Conservation (phyloP, 2,329 filamentous ascomycete genomes). For the Tolypocladium album region DNA sequence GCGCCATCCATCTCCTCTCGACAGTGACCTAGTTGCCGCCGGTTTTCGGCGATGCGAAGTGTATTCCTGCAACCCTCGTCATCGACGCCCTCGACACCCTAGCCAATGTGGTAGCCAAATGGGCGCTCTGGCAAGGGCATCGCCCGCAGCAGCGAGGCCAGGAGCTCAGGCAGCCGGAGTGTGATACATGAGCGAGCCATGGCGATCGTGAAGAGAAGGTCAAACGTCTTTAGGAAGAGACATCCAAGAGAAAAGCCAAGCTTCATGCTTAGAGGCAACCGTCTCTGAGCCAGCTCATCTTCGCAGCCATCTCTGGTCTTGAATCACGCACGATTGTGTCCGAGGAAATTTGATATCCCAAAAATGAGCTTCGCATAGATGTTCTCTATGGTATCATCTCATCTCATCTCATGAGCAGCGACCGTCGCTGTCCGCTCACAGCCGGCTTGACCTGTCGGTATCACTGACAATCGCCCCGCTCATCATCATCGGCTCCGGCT, state of each 20-base stretch:
- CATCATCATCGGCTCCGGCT: constrained; percentile 31
- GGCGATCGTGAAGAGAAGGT: neutral
- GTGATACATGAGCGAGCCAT: neutral
- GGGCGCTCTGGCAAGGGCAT: neutral
- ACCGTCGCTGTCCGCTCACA: constrained; percentile 15
- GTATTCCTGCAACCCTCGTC: constrained; percentile 1
- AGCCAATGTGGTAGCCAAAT: too few species aligned
- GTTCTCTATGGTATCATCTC: neutral
- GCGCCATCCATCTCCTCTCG: neutral
- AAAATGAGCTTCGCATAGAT: neutral
- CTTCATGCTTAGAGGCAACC: neutral
- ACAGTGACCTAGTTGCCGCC: too few species aligned
- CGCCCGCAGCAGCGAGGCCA: neutral
- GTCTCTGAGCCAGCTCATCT: neutral
- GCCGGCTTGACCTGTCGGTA: constrained; percentile 18
- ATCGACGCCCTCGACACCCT: neutral
- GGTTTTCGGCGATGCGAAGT: neutral
- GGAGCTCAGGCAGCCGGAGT: neutral
- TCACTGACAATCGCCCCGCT: constrained; percentile 37
- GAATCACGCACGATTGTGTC: neutral
- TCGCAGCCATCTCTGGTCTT: neutral
- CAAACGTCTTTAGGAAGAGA: neutral
- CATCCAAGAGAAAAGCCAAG: neutral
- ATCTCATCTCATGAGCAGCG: neutral
- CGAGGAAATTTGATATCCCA: neutral